Base-by-base conservation (phyloP, 75 land plant species). In the Pinus albicaulis region DNA sequence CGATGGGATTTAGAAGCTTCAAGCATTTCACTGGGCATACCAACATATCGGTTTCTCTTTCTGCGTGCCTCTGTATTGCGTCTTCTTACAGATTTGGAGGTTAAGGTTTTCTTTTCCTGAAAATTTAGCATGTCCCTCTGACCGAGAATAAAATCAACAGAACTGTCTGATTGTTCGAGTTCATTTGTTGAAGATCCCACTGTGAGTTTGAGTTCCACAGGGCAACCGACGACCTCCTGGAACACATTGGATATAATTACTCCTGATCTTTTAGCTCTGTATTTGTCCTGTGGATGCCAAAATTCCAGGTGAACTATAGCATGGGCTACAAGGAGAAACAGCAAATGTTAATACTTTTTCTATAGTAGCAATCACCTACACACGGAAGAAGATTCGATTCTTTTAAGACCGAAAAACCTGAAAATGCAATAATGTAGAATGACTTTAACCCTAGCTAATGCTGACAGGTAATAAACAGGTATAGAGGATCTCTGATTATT, bases 141-240 rank as follows among this genome's bases (percentile, higher is more conserved):
- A 13, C 7, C 41, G 23, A 13, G 3, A 38, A 52, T 68, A 38
- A 68, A 68, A 38, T 68, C 71, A n/a, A 19, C 48, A 68, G 24
- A 17, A 68, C 71, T 68, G 24, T 68, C 71, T 68, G 71, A 10
- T 41, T 68, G 8, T 41, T 68, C 71, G 41, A 5, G 24, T 52
- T 68, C 71, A 41, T 68, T 22, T 68, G 52, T 22, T 20, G 23
- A 28, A 68, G 36, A 44, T 38, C 13, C 23, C 44, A 68, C 23
- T 68, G 12, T 68, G 6, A 68, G 36, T 68, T 68, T 68, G 10
- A 68, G 38, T 36, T 68, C 71, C n/a, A 68, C 71, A 68, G 71
- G 71, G 71, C 20, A 68, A 38, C 71, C 71, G 3, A 68, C 0
- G 22, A 68, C 8, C 52, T 68, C 71, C 20, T 38, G 20, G 71